Evolutionary conservation across 1,139 yeast species (phyloP).

Genomic region (Yamadazyma membranifaciens): DNA sequence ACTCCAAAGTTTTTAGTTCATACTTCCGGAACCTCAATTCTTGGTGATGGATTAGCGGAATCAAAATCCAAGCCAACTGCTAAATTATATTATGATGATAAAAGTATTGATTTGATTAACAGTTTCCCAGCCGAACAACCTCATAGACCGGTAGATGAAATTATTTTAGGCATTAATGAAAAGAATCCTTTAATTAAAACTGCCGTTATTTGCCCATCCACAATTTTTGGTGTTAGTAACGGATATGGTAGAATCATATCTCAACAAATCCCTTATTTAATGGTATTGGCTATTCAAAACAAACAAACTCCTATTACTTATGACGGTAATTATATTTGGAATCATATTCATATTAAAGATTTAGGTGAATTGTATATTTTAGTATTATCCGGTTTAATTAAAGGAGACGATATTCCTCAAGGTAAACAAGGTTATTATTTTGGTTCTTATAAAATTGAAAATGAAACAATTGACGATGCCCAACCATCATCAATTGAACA

Average conservation of each 20-base stretch:
- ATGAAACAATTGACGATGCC: slow-evolving; percentile 16
- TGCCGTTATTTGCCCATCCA: slow-evolving; percentile 25
- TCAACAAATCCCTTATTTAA: slow-evolving; percentile 31
- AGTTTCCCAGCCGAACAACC: slow-evolving; percentile 30
- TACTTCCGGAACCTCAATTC: slow-evolving; percentile 39
- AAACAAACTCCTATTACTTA: slow-evolving; percentile 30
- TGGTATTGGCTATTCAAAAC: slow-evolving; percentile 20
- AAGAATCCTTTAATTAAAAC: slow-evolving; percentile 22
- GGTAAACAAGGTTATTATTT: slow-evolving; percentile 38
- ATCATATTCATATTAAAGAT: slow-evolving; percentile 36
- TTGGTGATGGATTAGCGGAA: slow-evolving; percentile 24
- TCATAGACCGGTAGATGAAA: slow-evolving; percentile 35
- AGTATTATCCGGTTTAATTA: slow-evolving; percentile 21
- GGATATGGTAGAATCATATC: slow-evolving; percentile 35
- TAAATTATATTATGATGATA: slow-evolving; percentile 29
- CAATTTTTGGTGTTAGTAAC: slow-evolving; percentile 24
- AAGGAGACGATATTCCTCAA: slow-evolving; percentile 23
- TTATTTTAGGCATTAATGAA: slow-evolving; percentile 27
- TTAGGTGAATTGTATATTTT: slow-evolving; percentile 32
- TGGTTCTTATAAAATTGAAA: slow-evolving; percentile 21
- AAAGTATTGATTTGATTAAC: slow-evolving; percentile 28
- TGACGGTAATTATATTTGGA: slow-evolving; percentile 35
- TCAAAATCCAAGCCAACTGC: slow-evolving; percentile 21
- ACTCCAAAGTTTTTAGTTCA: slow-evolving; percentile 30
- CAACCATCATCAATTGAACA: slow-evolving; percentile 24